These are phyloP conservation scores for Candida boleticola DNA, from an alignment of 805 yeast species.

Conservation along the genomic window DNA sequence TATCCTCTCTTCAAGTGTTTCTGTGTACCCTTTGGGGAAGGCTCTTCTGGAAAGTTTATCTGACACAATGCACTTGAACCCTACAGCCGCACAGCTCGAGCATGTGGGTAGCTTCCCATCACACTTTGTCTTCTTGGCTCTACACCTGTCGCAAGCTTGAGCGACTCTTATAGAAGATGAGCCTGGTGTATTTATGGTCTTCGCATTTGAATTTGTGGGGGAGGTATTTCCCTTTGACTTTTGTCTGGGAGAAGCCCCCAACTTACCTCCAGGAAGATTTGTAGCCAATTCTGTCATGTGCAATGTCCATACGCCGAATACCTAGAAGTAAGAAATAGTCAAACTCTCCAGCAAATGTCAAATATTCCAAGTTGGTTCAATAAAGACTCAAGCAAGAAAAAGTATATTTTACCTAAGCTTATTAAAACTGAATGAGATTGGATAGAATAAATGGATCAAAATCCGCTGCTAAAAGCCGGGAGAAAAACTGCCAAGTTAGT, in stretches of 20 bases:
- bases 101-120: conserved; percentile 73
- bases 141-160: conserved; percentile 89
- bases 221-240: not conserved
- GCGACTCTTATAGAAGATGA: conserved; percentile 68
- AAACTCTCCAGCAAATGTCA: too few relatives aligned
- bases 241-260: not conserved
- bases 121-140: conserved; percentile 76
- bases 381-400: too few relatives aligned
- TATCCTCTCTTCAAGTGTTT: conserved; percentile 83
- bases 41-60: conserved; percentile 84
- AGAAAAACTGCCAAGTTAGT: too few relatives aligned
- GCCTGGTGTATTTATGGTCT: conserved; percentile 67
- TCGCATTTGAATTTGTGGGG: conserved; percentile 19
- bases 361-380: too few relatives aligned
- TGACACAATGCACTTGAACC: conserved; percentile 84
- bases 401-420: too few relatives aligned
- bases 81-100: conserved; percentile 78
- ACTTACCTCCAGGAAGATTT: not conserved
- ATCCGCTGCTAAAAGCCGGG: too few relatives aligned
- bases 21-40: conserved; percentile 90
- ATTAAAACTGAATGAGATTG: too few relatives aligned
- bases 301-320: too few relatives aligned
- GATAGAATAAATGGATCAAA: too few relatives aligned
- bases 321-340: not conserved
- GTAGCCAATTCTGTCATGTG: not conserved